Percentiles rank a stretch among this genome's conserved stretches.
Conservation (phyloP, 192 early-diverging fungal species). For the Coemansia sp. region DNA sequence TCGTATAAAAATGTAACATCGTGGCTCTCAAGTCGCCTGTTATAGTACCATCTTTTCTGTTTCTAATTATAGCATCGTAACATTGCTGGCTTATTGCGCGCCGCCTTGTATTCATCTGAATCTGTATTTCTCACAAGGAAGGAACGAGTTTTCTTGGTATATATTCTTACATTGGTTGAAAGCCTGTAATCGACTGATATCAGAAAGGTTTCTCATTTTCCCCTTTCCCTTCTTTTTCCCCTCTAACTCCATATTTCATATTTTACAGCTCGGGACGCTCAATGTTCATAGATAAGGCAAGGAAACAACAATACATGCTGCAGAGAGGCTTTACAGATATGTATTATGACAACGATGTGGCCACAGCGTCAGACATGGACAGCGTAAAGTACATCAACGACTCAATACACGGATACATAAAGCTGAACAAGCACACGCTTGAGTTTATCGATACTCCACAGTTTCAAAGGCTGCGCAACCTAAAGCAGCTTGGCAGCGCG, state of each 20-base stretch:
- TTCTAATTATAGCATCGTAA: no score
- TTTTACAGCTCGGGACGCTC: background rate
- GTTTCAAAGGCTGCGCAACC: conserved; percentile 92
- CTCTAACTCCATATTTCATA: background rate
- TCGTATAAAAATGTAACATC: no score
- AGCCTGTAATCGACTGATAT: no score
- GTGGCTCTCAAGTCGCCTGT: no score
- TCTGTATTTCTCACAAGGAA: no score
- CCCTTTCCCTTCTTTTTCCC: no score
- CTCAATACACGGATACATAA: conserved; percentile 66
- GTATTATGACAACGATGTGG: background rate
- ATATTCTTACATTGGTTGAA: no score
- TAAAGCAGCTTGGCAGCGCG: conserved; percentile 84
- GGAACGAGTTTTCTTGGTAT: no score
- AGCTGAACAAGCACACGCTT: conserved; percentile 64
- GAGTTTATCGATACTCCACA: conserved; percentile 89
- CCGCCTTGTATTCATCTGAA: no score
- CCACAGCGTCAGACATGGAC: background rate
- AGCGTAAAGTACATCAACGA: conserved; percentile 43
- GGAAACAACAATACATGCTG: conserved; percentile 15
- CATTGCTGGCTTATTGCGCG: no score
- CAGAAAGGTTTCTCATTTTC: no score
- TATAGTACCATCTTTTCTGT: no score
- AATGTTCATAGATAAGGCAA: background rate
- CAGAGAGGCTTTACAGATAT: conserved; percentile 28